Conservation (phyloP, 306 rosid species). For the Acacia confusa region DNA sequence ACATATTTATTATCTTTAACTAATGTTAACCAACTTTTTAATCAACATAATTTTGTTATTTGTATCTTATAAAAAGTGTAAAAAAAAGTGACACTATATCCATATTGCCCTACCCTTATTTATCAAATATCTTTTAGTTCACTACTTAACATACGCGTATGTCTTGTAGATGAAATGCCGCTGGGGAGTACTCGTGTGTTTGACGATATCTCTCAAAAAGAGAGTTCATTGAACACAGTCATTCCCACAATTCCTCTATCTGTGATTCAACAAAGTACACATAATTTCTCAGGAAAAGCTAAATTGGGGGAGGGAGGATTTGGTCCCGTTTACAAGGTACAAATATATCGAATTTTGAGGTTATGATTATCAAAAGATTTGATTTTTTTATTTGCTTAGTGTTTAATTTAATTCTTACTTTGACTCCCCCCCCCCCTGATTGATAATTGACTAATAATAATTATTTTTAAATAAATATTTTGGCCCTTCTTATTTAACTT, state of each 20-base stretch:
- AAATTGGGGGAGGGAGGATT: background rate
- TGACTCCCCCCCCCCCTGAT: too few relatives aligned
- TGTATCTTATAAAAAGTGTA: too few relatives aligned
- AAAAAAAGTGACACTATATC: too few relatives aligned
- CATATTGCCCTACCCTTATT: too few relatives aligned
- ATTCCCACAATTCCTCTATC: background rate
- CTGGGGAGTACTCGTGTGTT: background rate
- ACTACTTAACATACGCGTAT: background rate
- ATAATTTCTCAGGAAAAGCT: background rate
- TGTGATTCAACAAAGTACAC: background rate
- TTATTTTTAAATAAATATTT: too few relatives aligned
- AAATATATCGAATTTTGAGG: background rate
- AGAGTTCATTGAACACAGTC: background rate
- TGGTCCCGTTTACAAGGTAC: background rate
- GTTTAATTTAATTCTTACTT: too few relatives aligned
- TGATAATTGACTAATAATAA: too few relatives aligned
- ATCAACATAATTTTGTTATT: too few relatives aligned
- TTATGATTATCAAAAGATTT: background rate
- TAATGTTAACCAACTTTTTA: too few relatives aligned
- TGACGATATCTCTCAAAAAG: background rate
- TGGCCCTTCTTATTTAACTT: too few relatives aligned
- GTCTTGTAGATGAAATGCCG: background rate
- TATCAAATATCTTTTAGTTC: too few relatives aligned
- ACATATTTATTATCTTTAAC: too few relatives aligned
- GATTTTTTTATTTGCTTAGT: background rate